Evolutionary conservation across 345 rosid species (phyloP), one percentile per base, ranked within the genome.

Genomic region (Rhodamnia rubescens): DNA sequence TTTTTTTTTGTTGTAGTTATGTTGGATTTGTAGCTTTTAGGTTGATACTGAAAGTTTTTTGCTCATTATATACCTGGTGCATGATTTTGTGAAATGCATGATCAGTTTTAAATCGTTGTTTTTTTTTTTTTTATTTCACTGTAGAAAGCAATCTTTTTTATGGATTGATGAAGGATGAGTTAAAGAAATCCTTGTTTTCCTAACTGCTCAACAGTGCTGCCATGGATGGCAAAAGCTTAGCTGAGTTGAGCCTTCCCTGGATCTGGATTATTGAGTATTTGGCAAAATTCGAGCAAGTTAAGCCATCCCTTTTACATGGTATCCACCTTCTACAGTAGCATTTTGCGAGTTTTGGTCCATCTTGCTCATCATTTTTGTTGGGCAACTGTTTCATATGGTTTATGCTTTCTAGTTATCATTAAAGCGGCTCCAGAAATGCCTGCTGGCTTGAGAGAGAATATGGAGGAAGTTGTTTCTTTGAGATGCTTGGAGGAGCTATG

Each of bases 401-500:
- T 83, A 42, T 57, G 75, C 83, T 6, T 74, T 50, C 59, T 85
- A 94, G 95, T 85, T 59, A 83, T 92, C 91, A 85, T 94, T 44
- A 90, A 91, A 86, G 88, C 74, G 53, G 90, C 91, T 81, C 92
- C 95, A 29, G 87, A 87, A 27, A 85, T 87, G 3, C 87, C 89
- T 1, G 89, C 86, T 83, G 87, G 86, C 26, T 49, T 88, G 47
- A 85, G 87, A 6, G 83, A 88, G 85, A 87, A 82, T 36, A 87
- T 91, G 11, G 89, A 87, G 87, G 97, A 94, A 86, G 86, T 74
- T 89, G 90, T 93, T 86, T 89, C 95, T 88, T 89, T 93, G 89
- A 92, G 92, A 85, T 92, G 93, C 80, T 87, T 93, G 90, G 95
- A 93, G 90, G 91, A 91, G 85, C 87, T 93, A 83, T 90, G 86